Conservation (phyloP, 2,329 filamentous ascomycete genomes). For the Aspergillus sp. region DNA sequence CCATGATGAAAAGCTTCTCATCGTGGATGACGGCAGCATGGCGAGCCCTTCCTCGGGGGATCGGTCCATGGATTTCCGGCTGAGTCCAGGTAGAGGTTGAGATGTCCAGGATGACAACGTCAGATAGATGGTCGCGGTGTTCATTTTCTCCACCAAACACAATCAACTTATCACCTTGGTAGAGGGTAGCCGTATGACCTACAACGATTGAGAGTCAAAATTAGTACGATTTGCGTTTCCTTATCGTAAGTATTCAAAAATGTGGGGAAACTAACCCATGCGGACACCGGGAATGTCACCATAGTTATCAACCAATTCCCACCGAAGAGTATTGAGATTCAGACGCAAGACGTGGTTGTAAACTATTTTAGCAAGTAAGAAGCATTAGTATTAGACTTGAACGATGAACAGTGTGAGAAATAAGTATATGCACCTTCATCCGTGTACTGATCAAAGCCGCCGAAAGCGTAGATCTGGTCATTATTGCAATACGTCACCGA, state of each 20-base stretch:
- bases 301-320: constrained; percentile 97
- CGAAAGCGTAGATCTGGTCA: constrained; percentile 97
- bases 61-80: constrained; percentile 78
- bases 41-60: constrained; percentile 85
- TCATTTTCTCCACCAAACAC: constrained; percentile 99
- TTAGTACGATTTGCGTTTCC: background rate
- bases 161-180: constrained; percentile 90
- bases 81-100: constrained; percentile 95
- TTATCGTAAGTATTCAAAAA: background rate
- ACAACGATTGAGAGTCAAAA: constrained; percentile 2
- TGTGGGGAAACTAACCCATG: constrained; percentile 71
- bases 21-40: constrained; percentile 94
- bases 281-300: constrained; percentile 95
- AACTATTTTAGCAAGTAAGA: constrained; percentile 50
- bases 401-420: background rate
- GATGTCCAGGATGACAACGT: constrained; percentile 94
- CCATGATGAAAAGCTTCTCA: constrained; percentile 93
- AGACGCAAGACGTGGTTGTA: constrained; percentile 96
- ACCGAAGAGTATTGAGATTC: constrained; percentile 84
- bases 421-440: constrained; percentile 67
- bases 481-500: constrained; percentile 98
- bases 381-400: constrained; percentile 13
- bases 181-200: constrained; percentile 94
- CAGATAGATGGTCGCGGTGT: constrained; percentile 90
- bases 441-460: constrained; percentile 97